Evolutionary conservation across 1,284 basidiomycete genomes (phyloP), one percentile per base, ranked within the genome.

Genomic region (Singerocomus inundabilis): DNA sequence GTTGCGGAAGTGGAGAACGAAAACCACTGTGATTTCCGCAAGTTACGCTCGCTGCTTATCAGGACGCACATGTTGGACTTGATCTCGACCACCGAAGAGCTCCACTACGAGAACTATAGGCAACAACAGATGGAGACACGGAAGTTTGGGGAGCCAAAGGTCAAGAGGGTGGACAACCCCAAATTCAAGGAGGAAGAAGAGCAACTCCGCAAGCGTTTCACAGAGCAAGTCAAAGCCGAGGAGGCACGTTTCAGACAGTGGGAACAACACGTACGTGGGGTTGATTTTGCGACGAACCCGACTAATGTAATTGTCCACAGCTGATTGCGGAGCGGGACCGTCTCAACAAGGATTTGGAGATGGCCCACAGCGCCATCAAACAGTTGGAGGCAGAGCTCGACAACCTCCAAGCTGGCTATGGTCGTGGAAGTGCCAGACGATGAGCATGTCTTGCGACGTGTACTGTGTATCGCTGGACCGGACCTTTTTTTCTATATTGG

Each of bases 181-280:
- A 98, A 98, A 75, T 99, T 97, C 85, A 96, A 96, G 79, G 97
- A 99, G 72, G 96, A 99, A 73, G 96, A 99, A 70, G 96, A 99
- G 72, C 79, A 85, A 56, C 82, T 99, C 57, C 80, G 96, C 64
- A 98, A 96, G 80, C 84, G 94, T 55, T 99, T 99, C 74, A 99
- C 96, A 30, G 97, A 99, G 72, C 96, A 99, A 77, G 97, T 99
- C 81, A 99, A 99, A 80, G 79, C 94, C 53, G 96, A 99, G 77
- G 96, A 99, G 71, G 82, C 91, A 11, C 81, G 97, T 54, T 99
- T 99, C 83, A 85, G 97, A 68, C 94, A 98, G 67, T 99, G 97
- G 97, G 96, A 98, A 72, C 93, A 97, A 75, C 95, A 98, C 74
- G 90, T 94, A 70, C 58, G 88, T 79, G 41, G 32, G 25, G 10